Conservation (phyloP, 169 alveolate genomes). For the Theileria parva region DNA sequence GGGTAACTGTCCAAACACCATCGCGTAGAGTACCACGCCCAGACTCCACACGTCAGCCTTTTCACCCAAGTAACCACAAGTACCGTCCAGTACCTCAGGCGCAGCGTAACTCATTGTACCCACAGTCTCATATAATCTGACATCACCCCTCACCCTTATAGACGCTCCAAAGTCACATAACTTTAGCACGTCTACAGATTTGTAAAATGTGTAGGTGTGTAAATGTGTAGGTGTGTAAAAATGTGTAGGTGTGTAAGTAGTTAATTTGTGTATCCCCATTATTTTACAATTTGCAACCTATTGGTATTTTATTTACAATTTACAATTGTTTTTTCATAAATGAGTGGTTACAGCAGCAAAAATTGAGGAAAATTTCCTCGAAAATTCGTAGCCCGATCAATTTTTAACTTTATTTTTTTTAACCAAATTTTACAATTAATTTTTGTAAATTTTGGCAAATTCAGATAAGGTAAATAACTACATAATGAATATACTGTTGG, state of each 20-base stretch:
- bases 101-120: constrained; percentile 83
- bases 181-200: constrained; percentile 72
- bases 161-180: constrained; percentile 94
- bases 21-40: constrained; percentile 95
- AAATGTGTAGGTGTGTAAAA: too few relatives aligned
- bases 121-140: constrained; percentile 69
- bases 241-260: too few relatives aligned
- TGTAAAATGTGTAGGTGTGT: too few relatives aligned
- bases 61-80: constrained; percentile 84
- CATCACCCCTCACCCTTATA: constrained; percentile 47
- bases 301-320: too few relatives aligned
- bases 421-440: not conserved
- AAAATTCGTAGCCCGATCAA: not conserved
- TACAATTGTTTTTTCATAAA: too few relatives aligned
- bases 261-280: too few relatives aligned
- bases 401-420: not conserved
- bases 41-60: constrained; percentile 96
- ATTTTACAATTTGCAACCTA: too few relatives aligned
- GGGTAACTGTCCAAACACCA: constrained; percentile 96
- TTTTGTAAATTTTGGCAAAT: not conserved
- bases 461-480: too few relatives aligned
- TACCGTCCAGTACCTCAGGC: constrained; percentile 81
- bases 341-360: too few relatives aligned
- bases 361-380: not conserved
- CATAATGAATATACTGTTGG: constrained; percentile 46